Percentiles rank a stretch among this genome's conserved stretches.
Conservation (phyloP, 441 rosid genomes). For the Mallotus japonicus region DNA sequence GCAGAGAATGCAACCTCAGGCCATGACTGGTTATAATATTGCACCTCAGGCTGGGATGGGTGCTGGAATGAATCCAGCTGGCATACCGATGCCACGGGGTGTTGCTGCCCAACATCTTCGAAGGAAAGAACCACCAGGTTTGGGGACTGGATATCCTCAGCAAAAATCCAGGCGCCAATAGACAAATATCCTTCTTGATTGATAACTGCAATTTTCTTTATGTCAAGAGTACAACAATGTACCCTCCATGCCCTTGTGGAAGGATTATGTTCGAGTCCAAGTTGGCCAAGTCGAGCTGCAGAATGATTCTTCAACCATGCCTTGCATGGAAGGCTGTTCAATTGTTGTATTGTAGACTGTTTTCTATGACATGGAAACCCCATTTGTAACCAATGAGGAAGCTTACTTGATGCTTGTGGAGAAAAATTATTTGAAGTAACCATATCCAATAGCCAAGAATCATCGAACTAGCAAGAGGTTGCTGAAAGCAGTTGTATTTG, state of each 20-base stretch:
- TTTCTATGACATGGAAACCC: background rate
- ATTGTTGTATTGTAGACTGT: background rate
- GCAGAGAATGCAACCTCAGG: slow-evolving; percentile 80
- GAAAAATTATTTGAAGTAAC: background rate
- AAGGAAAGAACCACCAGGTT: slow-evolving; percentile 84
- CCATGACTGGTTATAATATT: slow-evolving; percentile 64
- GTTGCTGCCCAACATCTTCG: slow-evolving; percentile 68
- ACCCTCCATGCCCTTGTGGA: background rate
- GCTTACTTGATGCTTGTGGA: background rate
- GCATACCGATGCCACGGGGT: slow-evolving; percentile 71
- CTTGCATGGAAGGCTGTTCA: background rate
- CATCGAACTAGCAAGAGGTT: background rate
- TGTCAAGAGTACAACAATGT: background rate
- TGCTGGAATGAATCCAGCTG: slow-evolving; percentile 73
- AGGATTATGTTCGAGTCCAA: background rate
- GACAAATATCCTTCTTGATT: slow-evolving; percentile 16
- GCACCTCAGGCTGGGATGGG: slow-evolving; percentile 60
- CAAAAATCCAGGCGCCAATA: slow-evolving; percentile 78
- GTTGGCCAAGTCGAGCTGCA: background rate
- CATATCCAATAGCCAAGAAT: background rate
- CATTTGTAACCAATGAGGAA: background rate
- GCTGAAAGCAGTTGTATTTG: background rate
- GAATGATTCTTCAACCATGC: background rate
- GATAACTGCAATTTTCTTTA: background rate
- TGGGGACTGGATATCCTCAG: slow-evolving; percentile 85